These are phyloP conservation scores for Xerocomus potaroensis DNA, from an alignment of 768 basidiomycete genomes.

Conservation along the genomic window DNA sequence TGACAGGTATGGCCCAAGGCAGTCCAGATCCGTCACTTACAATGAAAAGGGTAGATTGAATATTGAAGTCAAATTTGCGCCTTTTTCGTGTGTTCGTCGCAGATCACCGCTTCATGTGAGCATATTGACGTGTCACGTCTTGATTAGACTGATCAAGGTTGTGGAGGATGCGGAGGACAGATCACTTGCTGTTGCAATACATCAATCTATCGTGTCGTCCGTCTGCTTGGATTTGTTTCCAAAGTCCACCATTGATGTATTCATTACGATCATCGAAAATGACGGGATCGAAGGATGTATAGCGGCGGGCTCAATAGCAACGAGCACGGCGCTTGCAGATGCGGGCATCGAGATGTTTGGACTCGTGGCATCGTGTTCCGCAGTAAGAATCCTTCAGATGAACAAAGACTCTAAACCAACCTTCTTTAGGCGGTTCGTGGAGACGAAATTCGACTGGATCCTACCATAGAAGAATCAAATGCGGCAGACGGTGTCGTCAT, in stretches of 20 bases:
- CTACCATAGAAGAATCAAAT: slow-evolving; percentile 62
- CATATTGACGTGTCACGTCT: slow-evolving; percentile 4
- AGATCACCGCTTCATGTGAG: slow-evolving; percentile 84
- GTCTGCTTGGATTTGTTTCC: slow-evolving; percentile 88
- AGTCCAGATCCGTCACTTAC: slow-evolving; percentile 75
- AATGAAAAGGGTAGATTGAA: slow-evolving; percentile 87
- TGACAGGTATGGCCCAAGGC: slow-evolving; percentile 76
- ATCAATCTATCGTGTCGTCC: slow-evolving; percentile 80
- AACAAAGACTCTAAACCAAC: slow-evolving; percentile 2
- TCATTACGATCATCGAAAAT: slow-evolving; percentile 85
- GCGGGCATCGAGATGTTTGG: slow-evolving; percentile 92
- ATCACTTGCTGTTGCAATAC: slow-evolving; percentile 74
- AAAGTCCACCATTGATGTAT: slow-evolving; percentile 91
- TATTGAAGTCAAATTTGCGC: slow-evolving; percentile 95
- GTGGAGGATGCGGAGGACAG: slow-evolving; percentile 91
- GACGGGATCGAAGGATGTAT: slow-evolving; percentile 88
- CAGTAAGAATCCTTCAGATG: slow-evolving; percentile 42
- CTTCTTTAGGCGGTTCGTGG: slow-evolving; percentile 49
- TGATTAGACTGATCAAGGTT: slow-evolving; percentile 5
- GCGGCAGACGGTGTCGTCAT: slow-evolving; percentile 63
- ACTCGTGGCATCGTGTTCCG: slow-evolving; percentile 78
- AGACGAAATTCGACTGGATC: slow-evolving; percentile 72
- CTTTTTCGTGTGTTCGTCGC: slow-evolving; percentile 78
- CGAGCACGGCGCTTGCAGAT: slow-evolving; percentile 86
- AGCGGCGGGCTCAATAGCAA: slow-evolving; percentile 82